phyloP scores from a whole-genome alignment of 1,284 basidiomycete species.

The Lignosus rhinocerotis region DNA sequence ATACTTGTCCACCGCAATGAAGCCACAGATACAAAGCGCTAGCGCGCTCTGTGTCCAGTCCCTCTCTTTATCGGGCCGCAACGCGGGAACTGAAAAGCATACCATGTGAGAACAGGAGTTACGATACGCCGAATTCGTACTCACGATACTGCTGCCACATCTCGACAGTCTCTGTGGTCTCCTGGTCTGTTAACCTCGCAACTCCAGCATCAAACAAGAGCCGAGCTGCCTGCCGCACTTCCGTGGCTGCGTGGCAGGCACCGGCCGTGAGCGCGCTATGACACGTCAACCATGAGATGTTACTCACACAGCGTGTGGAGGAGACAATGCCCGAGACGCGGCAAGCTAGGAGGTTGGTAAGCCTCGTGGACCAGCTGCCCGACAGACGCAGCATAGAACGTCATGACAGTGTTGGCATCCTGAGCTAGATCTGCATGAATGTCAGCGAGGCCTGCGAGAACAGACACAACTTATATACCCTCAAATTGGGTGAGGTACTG shows the following conservation, averaged over 20 bases:
- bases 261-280: no score
- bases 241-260: conserved; percentile 43
- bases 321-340: conserved; percentile 74
- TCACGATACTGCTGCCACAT: conserved; percentile 70
- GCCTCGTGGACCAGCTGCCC: conserved; percentile 54
- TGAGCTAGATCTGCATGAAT: conserved; percentile 57
- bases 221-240: conserved; percentile 74
- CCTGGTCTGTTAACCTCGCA: conserved; percentile 64
- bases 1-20: conserved; percentile 82
- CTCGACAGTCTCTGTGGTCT: conserved; percentile 61
- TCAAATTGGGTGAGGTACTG: conserved; percentile 72
- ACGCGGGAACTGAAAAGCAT: conserved; percentile 63
- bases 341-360: conserved; percentile 70
- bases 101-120: not conserved
- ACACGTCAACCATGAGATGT: not conserved
- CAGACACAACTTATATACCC: conserved; percentile 41
- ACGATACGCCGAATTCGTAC: conserved; percentile 24
- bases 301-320: conserved; percentile 68
- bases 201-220: conserved; percentile 77
- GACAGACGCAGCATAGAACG: conserved; percentile 77
- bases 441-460: not conserved
- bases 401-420: conserved; percentile 67
- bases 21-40: conserved; percentile 80
- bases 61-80: conserved; percentile 56
- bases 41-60: conserved; percentile 59